These are phyloP conservation scores for Xanthoconium stramineum DNA, from an alignment of 768 basidiomycete genomes.

Conservation along the genomic window DNA sequence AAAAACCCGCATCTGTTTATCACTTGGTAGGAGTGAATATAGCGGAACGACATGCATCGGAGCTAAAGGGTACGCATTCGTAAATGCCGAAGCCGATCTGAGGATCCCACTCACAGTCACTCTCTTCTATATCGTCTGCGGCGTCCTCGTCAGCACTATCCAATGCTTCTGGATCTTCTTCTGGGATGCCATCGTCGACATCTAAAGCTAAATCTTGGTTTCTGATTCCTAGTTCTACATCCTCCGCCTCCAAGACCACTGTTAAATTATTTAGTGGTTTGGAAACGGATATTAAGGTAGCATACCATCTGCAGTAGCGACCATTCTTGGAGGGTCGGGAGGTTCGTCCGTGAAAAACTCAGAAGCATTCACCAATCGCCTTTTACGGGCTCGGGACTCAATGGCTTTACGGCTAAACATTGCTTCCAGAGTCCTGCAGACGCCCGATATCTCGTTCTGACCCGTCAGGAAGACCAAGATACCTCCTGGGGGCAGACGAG, in stretches of 20 bases:
- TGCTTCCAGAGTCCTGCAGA: constrained; percentile 78
- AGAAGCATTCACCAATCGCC: constrained; percentile 24
- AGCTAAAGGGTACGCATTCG: constrained; percentile 40
- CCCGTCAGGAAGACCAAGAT: constrained; percentile 94
- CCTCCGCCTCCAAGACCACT: constrained; percentile 81
- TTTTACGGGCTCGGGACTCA: constrained; percentile 45
- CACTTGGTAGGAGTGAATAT: constrained; percentile 88
- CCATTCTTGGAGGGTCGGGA: constrained; percentile 11
- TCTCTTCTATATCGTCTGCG: constrained; percentile 56
- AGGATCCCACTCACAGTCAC: constrained; percentile 49
- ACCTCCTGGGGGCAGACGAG: constrained; percentile 87
- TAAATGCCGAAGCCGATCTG: constrained; percentile 1
- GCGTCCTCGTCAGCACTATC: constrained; percentile 70
- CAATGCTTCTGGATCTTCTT: constrained; percentile 70
- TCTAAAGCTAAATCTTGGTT: constrained; percentile 60
- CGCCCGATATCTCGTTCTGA: constrained; percentile 88
- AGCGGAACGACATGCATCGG: constrained; percentile 95
- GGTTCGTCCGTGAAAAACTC: constrained; percentile 27
- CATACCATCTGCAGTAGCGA: constrained; percentile 21
- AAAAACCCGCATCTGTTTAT: constrained; percentile 95
- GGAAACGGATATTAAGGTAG: background rate
- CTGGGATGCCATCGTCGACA: constrained; percentile 56
- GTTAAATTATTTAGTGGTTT: constrained; percentile 1
- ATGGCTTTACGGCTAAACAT: constrained; percentile 69
- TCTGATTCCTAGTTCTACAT: constrained; percentile 62